Evolutionary conservation across 2,329 filamentous ascomycete genomes (phyloP), one percentile per base, ranked within the genome.

Genomic region (Aspergillus niger): DNA sequence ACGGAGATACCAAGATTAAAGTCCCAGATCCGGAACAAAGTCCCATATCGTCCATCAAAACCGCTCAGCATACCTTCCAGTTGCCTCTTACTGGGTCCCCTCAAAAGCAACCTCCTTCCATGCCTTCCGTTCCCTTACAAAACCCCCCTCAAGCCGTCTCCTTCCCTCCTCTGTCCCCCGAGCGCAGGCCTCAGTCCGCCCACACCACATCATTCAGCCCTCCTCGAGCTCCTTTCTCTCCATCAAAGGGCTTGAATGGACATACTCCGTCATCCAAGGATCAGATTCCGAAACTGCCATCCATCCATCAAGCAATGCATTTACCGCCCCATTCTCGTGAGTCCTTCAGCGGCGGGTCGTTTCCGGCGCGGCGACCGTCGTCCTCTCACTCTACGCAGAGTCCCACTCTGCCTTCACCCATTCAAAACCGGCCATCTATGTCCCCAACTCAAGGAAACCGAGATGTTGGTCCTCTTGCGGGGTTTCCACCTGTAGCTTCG

Each of bases 371-470:
- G 32, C 77, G 76, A 39, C 77, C 77, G n/a, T 73, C 75, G 17
- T 79, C 79, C 4, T 77, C 77, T 44, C 76, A 80, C 57, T 77
- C 77, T 24, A 63, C 67, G 6, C 71, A 74, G 47, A 73, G 70
- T 51, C 72, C 69, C 36, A 65, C 50, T 24, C 67, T 72, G 36
- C 69, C 72, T 13, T 80, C 78, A 7, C 77, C 79, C 17, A 74
- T 80, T 20, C 74, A 80, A 50, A 80, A 80, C 58, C 76, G 75
- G 13, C 78, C 79, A 1, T 77, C 79, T 1, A 80, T 81, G 74
- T 81, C 80, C 20, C 80, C 80, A 22, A 79, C 82, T 58, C 69
- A 83, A 73, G 74, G 82, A 58, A 74, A 84, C 70, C 70, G 80
- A 72, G 75, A 84, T 68, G 70, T 81, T 49, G 78, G 79, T 3